These are phyloP conservation scores for Candida mesenterica DNA, from an alignment of 1,139 yeast genomes.

Conservation along the genomic window DNA sequence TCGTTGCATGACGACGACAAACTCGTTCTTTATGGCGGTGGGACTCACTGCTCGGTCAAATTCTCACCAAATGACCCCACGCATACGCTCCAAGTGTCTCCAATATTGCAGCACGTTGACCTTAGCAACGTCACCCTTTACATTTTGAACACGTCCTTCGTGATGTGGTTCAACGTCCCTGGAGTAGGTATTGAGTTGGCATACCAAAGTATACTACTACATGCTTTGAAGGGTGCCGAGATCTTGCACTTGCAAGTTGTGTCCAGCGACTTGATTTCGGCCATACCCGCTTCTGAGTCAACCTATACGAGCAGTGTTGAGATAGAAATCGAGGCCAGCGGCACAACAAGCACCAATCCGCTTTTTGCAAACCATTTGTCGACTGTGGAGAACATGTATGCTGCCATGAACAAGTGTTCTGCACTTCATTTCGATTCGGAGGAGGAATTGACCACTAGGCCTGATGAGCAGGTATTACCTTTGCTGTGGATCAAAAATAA, in stretches of 20 bases:
- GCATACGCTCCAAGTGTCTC: constrained; percentile 13
- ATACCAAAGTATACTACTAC: constrained; percentile 38
- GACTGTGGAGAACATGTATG: constrained; percentile 25
- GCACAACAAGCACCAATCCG: constrained; percentile 3
- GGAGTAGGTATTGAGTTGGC: constrained; percentile 39
- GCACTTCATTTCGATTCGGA: constrained; percentile 35
- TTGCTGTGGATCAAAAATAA: constrained; percentile 19
- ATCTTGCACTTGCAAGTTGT: constrained; percentile 36
- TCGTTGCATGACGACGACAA: constrained; percentile 42
- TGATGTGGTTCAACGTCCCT: constrained; percentile 35
- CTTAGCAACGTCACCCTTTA: constrained; percentile 25
- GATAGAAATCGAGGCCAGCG: constrained; percentile 14
- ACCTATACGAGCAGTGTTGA: constrained; percentile 24
- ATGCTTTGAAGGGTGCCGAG: constrained; percentile 31
- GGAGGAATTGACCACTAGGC: constrained; percentile 17
- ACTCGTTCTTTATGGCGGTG: constrained; percentile 43
- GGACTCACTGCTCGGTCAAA: constrained; percentile 18
- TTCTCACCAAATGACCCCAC: constrained; percentile 19
- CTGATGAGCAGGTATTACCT: constrained; percentile 17
- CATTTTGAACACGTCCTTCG: constrained; percentile 38
- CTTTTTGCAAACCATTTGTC: constrained; percentile 12
- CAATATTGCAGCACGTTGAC: constrained; percentile 13
- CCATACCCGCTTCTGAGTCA: constrained; percentile 12
- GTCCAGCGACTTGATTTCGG: constrained; percentile 19
- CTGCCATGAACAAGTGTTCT: constrained; percentile 39